phyloP scores from a whole-genome alignment of 306 rosid species.

The Bauhinia variegata region DNA sequence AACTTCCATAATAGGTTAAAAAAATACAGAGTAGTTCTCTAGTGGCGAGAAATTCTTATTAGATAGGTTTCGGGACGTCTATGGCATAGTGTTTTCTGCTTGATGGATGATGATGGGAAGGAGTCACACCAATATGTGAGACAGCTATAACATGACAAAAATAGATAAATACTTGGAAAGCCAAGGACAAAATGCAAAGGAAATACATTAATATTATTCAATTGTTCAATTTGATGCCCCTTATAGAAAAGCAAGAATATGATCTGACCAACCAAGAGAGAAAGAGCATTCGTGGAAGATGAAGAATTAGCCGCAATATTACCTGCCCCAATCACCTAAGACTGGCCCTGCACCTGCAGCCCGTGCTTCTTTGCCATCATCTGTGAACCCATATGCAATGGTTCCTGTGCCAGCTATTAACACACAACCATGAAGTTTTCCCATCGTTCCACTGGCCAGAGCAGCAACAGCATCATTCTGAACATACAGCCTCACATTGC shows the following conservation, averaged over 20 bases:
- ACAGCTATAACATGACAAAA: too few relatives aligned
- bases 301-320: conserved; percentile 10
- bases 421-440: conserved; percentile 92
- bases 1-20: not conserved
- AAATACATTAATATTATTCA: too few relatives aligned
- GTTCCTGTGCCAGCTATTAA: conserved; percentile 93
- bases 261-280: not conserved
- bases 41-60: too few relatives aligned
- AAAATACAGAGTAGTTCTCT: too few relatives aligned
- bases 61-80: too few relatives aligned
- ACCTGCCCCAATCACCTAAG: conserved; percentile 99
- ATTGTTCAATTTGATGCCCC: too few relatives aligned
- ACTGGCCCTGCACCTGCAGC: conserved; percentile 97
- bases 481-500: conserved; percentile 76
- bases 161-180: too few relatives aligned
- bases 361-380: conserved; percentile 90
- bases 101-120: too few relatives aligned
- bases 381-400: conserved; percentile 89
- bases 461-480: conserved; percentile 97
- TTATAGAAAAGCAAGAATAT: not conserved
- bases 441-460: conserved; percentile 88
- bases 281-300: not conserved
- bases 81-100: not conserved
- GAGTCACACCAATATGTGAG: too few relatives aligned
- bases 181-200: too few relatives aligned